Percentiles rank a stretch among this genome's conserved stretches.
These are phyloP conservation scores for Marchantia polymorpha DNA, from an alignment of 225 moss, liverwort and hornwort genomes.

Conservation along the genomic window DNA sequence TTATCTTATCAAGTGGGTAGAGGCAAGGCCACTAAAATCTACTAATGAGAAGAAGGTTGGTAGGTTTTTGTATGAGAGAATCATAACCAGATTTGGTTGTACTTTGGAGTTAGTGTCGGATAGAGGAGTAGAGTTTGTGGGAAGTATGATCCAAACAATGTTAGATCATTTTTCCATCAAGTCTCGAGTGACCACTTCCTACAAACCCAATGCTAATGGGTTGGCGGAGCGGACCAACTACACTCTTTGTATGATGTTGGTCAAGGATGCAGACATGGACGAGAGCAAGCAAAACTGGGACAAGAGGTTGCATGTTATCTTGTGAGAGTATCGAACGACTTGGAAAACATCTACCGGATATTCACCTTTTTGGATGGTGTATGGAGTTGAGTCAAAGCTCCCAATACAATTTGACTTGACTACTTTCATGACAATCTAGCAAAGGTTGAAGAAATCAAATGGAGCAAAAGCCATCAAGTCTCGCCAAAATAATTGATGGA, in stretches of 20 bases:
- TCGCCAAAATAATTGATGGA: no score
- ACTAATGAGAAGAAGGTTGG: neutral
- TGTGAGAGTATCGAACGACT: conserved; percentile 11
- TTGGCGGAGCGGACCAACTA: neutral
- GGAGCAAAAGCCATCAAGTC: no score
- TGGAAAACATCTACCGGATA: conserved; percentile 4
- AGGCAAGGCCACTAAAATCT: neutral
- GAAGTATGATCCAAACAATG: neutral
- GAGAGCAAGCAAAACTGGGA: neutral
- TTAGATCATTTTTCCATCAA: neutral
- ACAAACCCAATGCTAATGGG: conserved; percentile 11
- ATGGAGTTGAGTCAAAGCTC: neutral
- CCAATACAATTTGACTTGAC: conserved; percentile 8
- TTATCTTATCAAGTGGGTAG: conserved; percentile 3
- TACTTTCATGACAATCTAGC: neutral
- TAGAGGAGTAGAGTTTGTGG: neutral
- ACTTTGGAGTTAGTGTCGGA: neutral
- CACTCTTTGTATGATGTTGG: neutral
- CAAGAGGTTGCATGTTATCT: neutral
- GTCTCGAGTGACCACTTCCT: neutral
- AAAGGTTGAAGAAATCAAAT: no score
- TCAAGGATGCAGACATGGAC: neutral
- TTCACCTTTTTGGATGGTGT: neutral
- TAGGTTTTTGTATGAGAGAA: neutral
- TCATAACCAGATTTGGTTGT: neutral